Evolutionary conservation across 345 rosid species (phyloP).

Genomic region (Jatropha curcas): DNA sequence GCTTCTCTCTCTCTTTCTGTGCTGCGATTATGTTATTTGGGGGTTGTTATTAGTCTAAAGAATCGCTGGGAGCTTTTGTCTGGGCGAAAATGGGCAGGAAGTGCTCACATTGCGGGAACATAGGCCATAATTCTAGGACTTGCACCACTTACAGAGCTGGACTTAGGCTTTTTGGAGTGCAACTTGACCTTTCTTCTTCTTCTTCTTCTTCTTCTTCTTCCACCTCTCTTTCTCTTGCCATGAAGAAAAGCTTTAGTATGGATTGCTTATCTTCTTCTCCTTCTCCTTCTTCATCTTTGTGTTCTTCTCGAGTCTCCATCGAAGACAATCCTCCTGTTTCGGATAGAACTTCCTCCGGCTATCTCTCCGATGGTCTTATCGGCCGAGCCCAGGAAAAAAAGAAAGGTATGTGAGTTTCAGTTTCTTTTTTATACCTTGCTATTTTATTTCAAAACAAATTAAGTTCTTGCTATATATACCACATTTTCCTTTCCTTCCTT

Average conservation of each 20-base stretch:
- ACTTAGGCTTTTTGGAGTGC: conserved; percentile 60
- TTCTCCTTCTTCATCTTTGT: conserved; percentile 31
- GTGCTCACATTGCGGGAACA: conserved; percentile 69
- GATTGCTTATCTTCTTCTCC: conserved; percentile 41
- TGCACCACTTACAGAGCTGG: conserved; percentile 42
- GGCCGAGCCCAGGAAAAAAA: conserved; percentile 40
- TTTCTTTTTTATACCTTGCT: too few species aligned
- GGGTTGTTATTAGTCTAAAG: conserved; percentile 11
- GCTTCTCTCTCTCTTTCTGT: conserved; percentile 10
- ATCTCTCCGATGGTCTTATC: conserved; percentile 46
- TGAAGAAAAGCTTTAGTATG: conserved; percentile 61
- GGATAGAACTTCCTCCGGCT: conserved; percentile 35
- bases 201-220: conserved; percentile 21
- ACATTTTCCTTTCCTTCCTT: too few species aligned
- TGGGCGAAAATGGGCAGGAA: conserved; percentile 59
- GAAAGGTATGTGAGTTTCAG: conserved; percentile 43
- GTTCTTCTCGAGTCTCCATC: conserved; percentile 35
- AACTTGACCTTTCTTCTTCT: conserved; percentile 31
- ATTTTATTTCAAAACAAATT: too few species aligned
- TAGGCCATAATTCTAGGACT: conserved; percentile 68
- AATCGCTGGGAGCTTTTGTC: conserved; percentile 18
- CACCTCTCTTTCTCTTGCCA: neutral
- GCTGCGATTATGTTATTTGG: conserved; percentile 14
- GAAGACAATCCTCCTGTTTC: conserved; percentile 23
- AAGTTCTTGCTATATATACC: too few species aligned